Evolutionary conservation across 108 stramenopile species (phyloP).

Genomic region (Fragilaria radians): DNA sequence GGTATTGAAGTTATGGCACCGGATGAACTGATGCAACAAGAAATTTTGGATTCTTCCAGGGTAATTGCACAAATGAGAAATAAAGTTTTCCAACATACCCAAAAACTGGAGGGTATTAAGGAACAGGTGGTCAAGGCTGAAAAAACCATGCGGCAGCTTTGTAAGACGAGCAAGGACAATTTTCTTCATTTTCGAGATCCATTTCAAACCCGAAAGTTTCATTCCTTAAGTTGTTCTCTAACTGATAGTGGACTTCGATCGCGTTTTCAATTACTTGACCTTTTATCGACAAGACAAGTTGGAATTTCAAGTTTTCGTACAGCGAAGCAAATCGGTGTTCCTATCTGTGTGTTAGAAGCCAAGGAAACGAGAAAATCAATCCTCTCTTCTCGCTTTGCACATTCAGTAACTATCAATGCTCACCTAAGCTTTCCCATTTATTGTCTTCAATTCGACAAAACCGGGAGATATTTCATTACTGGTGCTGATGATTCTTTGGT

Average conservation of each 20-base stretch:
- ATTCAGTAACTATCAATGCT: slow-evolving; percentile 75
- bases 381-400: slow-evolving; percentile 49
- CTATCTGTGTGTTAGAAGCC: background rate
- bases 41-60: slow-evolving; percentile 3
- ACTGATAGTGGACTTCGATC: background rate
- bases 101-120: background rate
- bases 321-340: background rate
- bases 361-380: slow-evolving; percentile 28
- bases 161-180: slow-evolving; percentile 2
- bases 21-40: background rate
- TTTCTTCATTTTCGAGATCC: slow-evolving; percentile 13
- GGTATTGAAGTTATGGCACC: background rate
- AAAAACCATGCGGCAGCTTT: background rate
- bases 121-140: slow-evolving; percentile 14
- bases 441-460: slow-evolving; percentile 82
- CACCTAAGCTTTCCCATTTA: slow-evolving; percentile 84
- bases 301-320: background rate
- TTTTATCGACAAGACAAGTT: background rate
- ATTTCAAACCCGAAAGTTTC: slow-evolving; percentile 1
- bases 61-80: slow-evolving; percentile 38
- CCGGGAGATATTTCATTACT: slow-evolving; percentile 87
- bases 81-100: slow-evolving; percentile 15
- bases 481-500: slow-evolving; percentile 93
- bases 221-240: background rate
- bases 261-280: background rate